Evolutionary conservation across 1,139 yeast genomes (phyloP), one percentile per base, ranked within the genome.

Genomic region (Lodderomyces elongisporus): DNA sequence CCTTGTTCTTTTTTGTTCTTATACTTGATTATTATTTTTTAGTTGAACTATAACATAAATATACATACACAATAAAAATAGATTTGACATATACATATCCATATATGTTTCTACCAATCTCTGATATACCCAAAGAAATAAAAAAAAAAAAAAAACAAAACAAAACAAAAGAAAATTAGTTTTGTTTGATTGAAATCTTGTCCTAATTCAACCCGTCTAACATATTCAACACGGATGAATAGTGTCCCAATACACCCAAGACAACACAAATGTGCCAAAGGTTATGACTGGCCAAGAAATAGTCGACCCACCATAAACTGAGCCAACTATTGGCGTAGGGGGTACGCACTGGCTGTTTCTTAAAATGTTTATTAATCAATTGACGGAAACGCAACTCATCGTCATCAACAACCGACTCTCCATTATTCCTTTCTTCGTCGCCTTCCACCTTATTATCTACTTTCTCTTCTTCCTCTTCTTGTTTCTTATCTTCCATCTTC

Each of bases 201-300:
- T n/a, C n/a, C n/a, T n/a, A n/a, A n/a, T n/a, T 7, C 10, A 20
- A 20, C 12, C 14, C 32, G 23, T 39, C 37, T 44, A 81, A 79
- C 81, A 88, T 80, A 39, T 75, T 79, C 43, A 85, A 64, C 18
- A 87, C 66, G 17, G 93, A 88, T 36, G 66, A 63, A 56, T 89
- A 91, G 57, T 89, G 96, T 25, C 93, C 95, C 38, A 85, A 60
- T 16, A 88, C 77, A 2, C 98, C 98, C 25, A 84, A 70, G 25
- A 91, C 74, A 27, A 91, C 98, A 52, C 85, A 85, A 13, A 87
- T 56, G 58, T 91, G 98, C 98, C 98, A 91, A 23, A 91, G 63
- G 50, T 87, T 88, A 58, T 91, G 98, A 32, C 96, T 85, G 24
- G 78, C 72, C 40, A 79, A 67, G 18, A 71, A 57, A 54, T 82